phyloP scores from a whole-genome alignment of 1,139 yeast species.

The Diutina pseudorugosa region DNA sequence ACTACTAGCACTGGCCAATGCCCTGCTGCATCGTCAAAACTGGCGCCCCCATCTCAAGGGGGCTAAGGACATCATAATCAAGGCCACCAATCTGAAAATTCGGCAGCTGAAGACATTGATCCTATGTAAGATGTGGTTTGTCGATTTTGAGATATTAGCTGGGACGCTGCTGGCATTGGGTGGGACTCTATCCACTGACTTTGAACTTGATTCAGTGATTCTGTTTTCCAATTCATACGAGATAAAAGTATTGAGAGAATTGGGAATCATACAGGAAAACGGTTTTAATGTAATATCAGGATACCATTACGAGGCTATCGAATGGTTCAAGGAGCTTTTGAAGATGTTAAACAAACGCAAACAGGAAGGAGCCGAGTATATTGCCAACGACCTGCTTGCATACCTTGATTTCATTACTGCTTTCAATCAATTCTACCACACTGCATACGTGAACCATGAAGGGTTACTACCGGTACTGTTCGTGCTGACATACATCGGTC shows the following conservation, averaged over 20 bases:
- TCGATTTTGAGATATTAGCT: constrained; percentile 57
- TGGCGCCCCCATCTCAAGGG: constrained; percentile 75
- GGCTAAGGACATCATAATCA: constrained; percentile 55
- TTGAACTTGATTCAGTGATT: constrained; percentile 37
- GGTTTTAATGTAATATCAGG: constrained; percentile 56
- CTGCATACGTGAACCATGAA: constrained; percentile 13
- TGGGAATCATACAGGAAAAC: constrained; percentile 26
- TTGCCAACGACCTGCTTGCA: constrained; percentile 14
- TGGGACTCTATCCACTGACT: constrained; percentile 47
- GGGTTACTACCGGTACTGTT: background rate
- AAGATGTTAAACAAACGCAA: constrained; percentile 36
- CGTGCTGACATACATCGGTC: constrained; percentile 8
- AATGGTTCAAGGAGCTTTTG: constrained; percentile 40
- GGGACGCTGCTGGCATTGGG: constrained; percentile 57
- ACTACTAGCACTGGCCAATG: constrained; percentile 58
- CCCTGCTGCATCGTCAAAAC: constrained; percentile 47
- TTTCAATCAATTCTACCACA: constrained; percentile 16
- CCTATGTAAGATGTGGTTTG: constrained; percentile 60
- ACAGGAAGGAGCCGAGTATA: constrained; percentile 11
- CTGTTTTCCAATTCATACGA: constrained; percentile 31
- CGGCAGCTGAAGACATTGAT: constrained; percentile 30
- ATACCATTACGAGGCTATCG: constrained; percentile 42
- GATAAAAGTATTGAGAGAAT: constrained; percentile 19
- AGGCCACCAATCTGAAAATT: constrained; percentile 18
- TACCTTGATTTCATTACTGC: constrained; percentile 19